These are phyloP conservation scores for Thielaviopsis musarum DNA, from an alignment of 2,329 filamentous ascomycete genomes.

Conservation along the genomic window DNA sequence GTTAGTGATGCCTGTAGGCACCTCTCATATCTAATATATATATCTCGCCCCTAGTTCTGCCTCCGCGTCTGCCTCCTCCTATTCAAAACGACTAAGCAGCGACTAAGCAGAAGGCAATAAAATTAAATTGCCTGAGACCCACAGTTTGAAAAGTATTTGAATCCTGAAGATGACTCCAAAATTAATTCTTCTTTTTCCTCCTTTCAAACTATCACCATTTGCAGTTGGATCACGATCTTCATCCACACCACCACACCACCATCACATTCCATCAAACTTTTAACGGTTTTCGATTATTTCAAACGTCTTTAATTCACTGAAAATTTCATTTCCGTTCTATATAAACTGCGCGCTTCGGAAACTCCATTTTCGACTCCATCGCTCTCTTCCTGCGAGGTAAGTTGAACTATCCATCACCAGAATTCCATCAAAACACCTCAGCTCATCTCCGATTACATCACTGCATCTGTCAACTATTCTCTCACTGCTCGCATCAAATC, in stretches of 20 bases:
- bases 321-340: not conserved
- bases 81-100: not conserved
- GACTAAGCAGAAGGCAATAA: not conserved
- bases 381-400: not conserved
- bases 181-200: not conserved
- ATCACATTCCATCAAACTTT: not conserved
- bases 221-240: not conserved
- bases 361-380: not conserved
- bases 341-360: too few species aligned
- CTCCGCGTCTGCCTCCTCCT: not conserved
- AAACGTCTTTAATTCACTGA: not conserved
- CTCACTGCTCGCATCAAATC: too few species aligned
- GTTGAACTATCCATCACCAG: not conserved
- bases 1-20: not conserved
- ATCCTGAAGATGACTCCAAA: not conserved
- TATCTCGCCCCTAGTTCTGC: not conserved
- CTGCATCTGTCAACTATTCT: not conserved
- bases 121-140: not conserved
- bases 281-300: not conserved
- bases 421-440: not conserved
- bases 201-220: not conserved
- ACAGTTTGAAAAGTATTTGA: not conserved
- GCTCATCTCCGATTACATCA: not conserved
- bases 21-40: not conserved
- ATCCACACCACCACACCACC: not conserved